Evolutionary conservation across 2,329 filamentous ascomycete species (phyloP), one percentile per base, ranked within the genome.

Genomic region (Colletotrichum sp.): DNA sequence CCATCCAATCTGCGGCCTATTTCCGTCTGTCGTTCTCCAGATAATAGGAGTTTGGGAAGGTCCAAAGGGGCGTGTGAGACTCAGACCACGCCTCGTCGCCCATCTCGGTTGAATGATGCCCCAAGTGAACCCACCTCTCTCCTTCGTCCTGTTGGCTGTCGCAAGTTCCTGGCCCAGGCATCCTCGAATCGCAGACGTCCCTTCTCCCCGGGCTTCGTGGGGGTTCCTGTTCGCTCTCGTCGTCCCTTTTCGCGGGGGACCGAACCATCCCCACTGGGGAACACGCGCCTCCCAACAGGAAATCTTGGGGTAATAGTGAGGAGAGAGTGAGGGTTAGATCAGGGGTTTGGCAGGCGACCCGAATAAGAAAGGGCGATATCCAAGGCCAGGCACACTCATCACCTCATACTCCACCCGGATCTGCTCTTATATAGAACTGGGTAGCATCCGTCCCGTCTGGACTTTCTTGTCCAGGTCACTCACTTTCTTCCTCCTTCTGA

Each of bases 221-320:
- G 57, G 59, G 44, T 27, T 25, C 22, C 27, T 19, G 44, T 11
- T 29, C 15, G 52, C 32, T 69, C 57, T 69, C 64, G 69, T 73
- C 73, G 39, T 76, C 64, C 57, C 57, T 76, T 73, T 69, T 65
- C 64, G 57, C 73, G 57, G 73, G 70, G 69, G 57, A 49, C 73
- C 57, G 64, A 76, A 44, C 44, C 55, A 6, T 29, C 44, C 55
- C 36, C 27, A 34, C 34, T 66, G 64, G 71, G 64, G 11, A 69
- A 39, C 65, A 57, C 57, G 65, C 62, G n/a, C 55, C 44, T 66
- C 29, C 64, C 39, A 73, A 36, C 55, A 69, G 32, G 36, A 57
- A 69, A 64, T 32, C 57, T 52, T 63, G 73, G 70, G 73, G 69
- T 73, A 59, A 36, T 15, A 64, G 6, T 63, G 63, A 75, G 72